Evolutionary conservation across 2,329 filamentous ascomycete species (phyloP).

Genomic region (Venturia asperata): DNA sequence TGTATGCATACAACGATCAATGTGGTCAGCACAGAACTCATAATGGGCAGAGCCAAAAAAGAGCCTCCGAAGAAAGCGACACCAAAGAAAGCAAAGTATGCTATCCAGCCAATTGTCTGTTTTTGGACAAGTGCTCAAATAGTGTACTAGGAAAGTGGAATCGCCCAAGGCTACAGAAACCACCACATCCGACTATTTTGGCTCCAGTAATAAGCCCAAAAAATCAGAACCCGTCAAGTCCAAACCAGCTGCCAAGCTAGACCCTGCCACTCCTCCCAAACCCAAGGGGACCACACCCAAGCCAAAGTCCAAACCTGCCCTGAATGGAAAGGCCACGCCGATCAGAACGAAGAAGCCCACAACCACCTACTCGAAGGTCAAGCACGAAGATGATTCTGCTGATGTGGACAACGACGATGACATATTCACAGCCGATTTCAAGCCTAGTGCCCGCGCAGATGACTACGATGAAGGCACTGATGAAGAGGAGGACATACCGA

Average conservation of each 20-base stretch:
- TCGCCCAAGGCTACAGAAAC: conserved; percentile 49
- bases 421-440: conserved; percentile 69
- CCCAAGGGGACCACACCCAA: conserved; percentile 25
- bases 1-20: conserved; percentile 25
- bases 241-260: conserved; percentile 25
- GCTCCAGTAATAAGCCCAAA: conserved; percentile 49
- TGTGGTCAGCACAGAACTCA: conserved; percentile 24
- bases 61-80: conserved; percentile 49
- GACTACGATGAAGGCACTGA: conserved; percentile 62
- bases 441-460: conserved; percentile 57
- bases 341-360: conserved; percentile 51
- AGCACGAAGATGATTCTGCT: conserved; percentile 30
- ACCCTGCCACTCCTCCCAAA: conserved; percentile 22
- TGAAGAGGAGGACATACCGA: conserved; percentile 59
- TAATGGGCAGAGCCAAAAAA: conserved; percentile 30
- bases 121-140: background rate
- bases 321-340: conserved; percentile 24
- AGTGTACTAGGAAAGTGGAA: conserved; percentile 37
- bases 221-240: conserved; percentile 37
- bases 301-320: conserved; percentile 38
- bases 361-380: conserved; percentile 42
- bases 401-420: conserved; percentile 50
- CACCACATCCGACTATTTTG: conserved; percentile 58
- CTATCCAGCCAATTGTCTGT: conserved; percentile 24
- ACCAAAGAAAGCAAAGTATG: conserved; percentile 50